Percentiles rank a stretch among this genome's conserved stretches.
Evolutionary conservation across 2,329 filamentous ascomycete genomes (phyloP).

Genomic region (Fusarium sp.): DNA sequence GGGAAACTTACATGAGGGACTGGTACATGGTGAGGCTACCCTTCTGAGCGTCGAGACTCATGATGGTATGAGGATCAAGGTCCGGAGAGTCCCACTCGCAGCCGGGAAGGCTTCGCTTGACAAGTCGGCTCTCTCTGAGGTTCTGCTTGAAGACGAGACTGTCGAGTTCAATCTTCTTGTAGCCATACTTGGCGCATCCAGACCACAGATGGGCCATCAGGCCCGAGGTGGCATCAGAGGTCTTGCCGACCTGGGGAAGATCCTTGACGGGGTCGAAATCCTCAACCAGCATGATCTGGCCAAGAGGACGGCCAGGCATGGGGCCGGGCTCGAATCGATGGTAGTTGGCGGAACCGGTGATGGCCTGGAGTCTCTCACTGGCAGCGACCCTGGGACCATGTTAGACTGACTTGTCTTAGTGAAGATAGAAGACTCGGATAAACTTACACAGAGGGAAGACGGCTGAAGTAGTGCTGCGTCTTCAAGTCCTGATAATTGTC

Average conservation of each 20-base stretch:
- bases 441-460: conserved; percentile 19
- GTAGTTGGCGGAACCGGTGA: conserved; percentile 27
- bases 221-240: not conserved
- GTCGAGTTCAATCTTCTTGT: conserved; percentile 38
- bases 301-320: not conserved
- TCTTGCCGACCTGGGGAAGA: not conserved
- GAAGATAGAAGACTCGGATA: not conserved
- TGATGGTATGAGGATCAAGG: not conserved
- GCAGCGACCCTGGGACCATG: conserved; percentile 12
- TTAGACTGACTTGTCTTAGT: not conserved
- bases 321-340: conserved; percentile 2
- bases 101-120: not conserved
- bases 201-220: conserved; percentile 29
- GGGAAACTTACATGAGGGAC: conserved; percentile 29
- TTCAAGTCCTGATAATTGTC: not conserved
- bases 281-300: conserved; percentile 18
- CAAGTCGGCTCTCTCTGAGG: not conserved
- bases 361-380: conserved; percentile 30
- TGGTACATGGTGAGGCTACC: conserved; percentile 38
- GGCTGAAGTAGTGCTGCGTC: conserved; percentile 2
- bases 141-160: conserved; percentile 32
- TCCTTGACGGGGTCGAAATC: not conserved
- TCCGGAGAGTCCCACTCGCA: not conserved
- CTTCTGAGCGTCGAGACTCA: conserved; percentile 12
- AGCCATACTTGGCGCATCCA: conserved; percentile 33